A percentile compares a stretch with the other conserved stretches of the same genome.
Conservation (phyloP, 2,329 filamentous ascomycete genomes). For the Alternaria metachromatica region DNA sequence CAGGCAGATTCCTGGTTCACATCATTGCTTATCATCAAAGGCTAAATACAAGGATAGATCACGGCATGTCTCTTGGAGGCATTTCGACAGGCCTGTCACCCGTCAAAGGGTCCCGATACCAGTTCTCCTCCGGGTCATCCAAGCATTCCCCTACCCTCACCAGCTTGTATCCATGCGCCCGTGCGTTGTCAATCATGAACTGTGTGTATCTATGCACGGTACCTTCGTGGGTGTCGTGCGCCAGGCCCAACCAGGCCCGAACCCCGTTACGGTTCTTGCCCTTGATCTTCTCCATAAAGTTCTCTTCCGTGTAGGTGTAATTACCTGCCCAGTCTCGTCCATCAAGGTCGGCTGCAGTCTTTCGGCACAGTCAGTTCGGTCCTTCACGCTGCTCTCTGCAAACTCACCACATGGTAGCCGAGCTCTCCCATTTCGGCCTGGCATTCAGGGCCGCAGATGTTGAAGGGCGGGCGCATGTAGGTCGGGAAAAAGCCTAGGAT, state of each 20-base stretch:
- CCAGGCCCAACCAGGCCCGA: conserved; percentile 1
- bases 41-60: background rate
- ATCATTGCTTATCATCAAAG: background rate
- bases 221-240: conserved; percentile 1
- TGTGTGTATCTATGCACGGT: conserved; percentile 4
- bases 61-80: background rate
- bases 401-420: conserved; percentile 55
- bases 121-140: conserved; percentile 58
- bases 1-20: background rate
- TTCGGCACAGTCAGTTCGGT: background rate
- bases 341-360: conserved; percentile 5
- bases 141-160: conserved; percentile 66
- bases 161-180: conserved; percentile 29
- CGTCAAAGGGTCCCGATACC: conserved; percentile 53
- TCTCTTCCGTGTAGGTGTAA: background rate
- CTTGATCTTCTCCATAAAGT: background rate
- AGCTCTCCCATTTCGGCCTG: conserved; percentile 50
- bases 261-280: background rate
- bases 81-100: background rate
- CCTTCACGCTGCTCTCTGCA: background rate
- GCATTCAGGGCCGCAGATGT: conserved; percentile 41
- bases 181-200: conserved; percentile 6
- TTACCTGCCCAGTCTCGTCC: conserved; percentile 2
- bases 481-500: conserved; percentile 56
- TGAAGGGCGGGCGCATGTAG: conserved; percentile 61